Evolutionary conservation across 345 rosid genomes (phyloP).

Genomic region (Noccaea bulbosa): DNA sequence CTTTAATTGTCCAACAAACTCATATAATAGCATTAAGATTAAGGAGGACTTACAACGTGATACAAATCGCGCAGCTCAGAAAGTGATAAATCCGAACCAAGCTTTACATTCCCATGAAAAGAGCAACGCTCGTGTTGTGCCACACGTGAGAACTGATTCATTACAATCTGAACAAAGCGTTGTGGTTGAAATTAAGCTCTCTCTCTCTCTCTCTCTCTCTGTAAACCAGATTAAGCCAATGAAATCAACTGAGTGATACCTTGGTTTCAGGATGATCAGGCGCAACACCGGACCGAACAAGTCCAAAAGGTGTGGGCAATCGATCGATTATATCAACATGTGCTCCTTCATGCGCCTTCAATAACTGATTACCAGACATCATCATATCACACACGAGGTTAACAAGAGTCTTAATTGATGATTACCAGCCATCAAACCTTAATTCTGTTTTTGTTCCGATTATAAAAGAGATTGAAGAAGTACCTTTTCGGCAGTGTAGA

Average conservation of each 20-base stretch:
- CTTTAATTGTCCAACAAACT: not conserved
- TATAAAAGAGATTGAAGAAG: too few species aligned
- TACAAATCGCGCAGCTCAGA: slow-evolving; percentile 82
- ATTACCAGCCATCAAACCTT: not conserved
- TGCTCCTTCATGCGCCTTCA: slow-evolving; percentile 70
- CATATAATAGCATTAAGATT: not conserved
- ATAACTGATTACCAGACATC: slow-evolving; percentile 47
- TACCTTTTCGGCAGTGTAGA: slow-evolving; percentile 89
- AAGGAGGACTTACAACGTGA: slow-evolving; percentile 55
- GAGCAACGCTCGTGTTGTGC: slow-evolving; percentile 67
- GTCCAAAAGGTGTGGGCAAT: slow-evolving; percentile 87
- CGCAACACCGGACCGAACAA: slow-evolving; percentile 95
- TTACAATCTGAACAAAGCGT: slow-evolving; percentile 67
- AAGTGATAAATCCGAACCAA: slow-evolving; percentile 72
- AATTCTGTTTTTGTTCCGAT: too few species aligned
- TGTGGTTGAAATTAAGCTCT: slow-evolving; percentile 54
- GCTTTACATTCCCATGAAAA: slow-evolving; percentile 75
- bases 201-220: slow-evolving; percentile 26
- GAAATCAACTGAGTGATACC: slow-evolving; percentile 42
- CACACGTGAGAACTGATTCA: slow-evolving; percentile 86
- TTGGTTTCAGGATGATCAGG: slow-evolving; percentile 98
- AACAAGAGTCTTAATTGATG: slow-evolving; percentile 27
- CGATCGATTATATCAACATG: slow-evolving; percentile 82
- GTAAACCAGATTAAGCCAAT: not conserved
- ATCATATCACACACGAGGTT: slow-evolving; percentile 15